Base-by-base conservation (phyloP, 345 rosid species). In the Aegle marmelos region DNA sequence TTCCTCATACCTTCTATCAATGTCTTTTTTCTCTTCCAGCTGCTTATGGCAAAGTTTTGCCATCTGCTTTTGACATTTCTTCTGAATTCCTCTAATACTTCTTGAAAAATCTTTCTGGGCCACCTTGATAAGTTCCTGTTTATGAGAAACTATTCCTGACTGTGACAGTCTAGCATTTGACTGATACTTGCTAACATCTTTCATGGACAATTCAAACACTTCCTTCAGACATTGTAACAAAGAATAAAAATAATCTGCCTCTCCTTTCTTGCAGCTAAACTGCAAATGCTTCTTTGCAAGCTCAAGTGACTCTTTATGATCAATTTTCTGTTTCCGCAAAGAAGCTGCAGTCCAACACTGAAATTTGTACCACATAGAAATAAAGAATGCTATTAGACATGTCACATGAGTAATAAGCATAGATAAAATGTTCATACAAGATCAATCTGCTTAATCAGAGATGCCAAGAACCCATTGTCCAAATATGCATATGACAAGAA, bases 301-400 rank as follows among this genome's bases (percentile, higher is more conserved):
- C 54, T 70, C 89, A 82, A 96, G 81, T 25, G 98, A 91, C 82
- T 87, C 92, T 81, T 81, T 87, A 82, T 79, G 90, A 82, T 83
- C 79, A 76, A 91, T 81, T 83, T 91, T 90, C 77, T 87, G 81
- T 89, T 89, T 89, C 83, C 82, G 79, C 87, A 91, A 75, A 80
- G 92, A 88, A 73, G 92, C 93, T 79, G 94, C 91, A 75, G 82
- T 91, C 98, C 99, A 93, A 82, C 91, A 90, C 99, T 96, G 86
- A 78, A 83, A 85, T 80, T 57, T 64, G 62, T 37, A 79, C 31
- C 75, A 68, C 72, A 83, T 2, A 50, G 21, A 19, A 75, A 62
- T 14, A 61, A 50, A 57, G 54, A 31, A 53, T 22, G 59, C 56
- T 39, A 37, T 62, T 34, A 76, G 65, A 21, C 21, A 37, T 4